Percentiles rank a stretch among this genome's conserved stretches.
Evolutionary conservation across 257 asterid genomes (phyloP).

Genomic region (Solanum phureja): DNA sequence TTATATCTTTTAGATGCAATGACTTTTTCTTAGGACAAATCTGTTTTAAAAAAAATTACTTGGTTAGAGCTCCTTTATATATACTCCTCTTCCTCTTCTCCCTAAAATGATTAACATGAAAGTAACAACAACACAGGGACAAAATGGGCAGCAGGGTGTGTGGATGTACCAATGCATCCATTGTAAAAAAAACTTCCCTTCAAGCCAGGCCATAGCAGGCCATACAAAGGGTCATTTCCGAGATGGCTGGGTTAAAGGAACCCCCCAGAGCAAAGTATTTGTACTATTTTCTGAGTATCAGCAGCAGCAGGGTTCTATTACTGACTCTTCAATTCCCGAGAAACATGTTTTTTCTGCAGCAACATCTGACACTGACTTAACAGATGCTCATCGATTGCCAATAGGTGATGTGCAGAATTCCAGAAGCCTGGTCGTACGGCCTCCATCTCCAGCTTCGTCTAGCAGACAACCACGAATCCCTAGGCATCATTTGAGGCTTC

Average conservation of each 20-base stretch:
- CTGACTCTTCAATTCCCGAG: background rate
- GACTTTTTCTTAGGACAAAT: background rate
- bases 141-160: background rate
- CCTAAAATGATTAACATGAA: background rate
- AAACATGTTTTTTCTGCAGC: background rate
- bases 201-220: background rate
- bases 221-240: background rate
- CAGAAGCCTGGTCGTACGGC: background rate
- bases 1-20: background rate
- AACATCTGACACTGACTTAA: background rate
- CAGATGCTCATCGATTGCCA: background rate
- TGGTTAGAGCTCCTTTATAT: background rate
- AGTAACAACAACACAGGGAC: background rate
- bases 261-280: background rate
- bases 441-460: background rate
- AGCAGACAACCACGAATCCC: background rate
- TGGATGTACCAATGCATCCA: background rate
- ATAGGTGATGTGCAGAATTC: background rate
- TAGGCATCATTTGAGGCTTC: background rate
- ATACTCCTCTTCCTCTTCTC: background rate
- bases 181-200: background rate
- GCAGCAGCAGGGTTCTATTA: background rate
- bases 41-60: background rate
- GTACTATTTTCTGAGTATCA: background rate
- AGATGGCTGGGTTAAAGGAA: background rate